phyloP scores from a whole-genome alignment of 306 rosid species.

The Medicago lupulina region DNA sequence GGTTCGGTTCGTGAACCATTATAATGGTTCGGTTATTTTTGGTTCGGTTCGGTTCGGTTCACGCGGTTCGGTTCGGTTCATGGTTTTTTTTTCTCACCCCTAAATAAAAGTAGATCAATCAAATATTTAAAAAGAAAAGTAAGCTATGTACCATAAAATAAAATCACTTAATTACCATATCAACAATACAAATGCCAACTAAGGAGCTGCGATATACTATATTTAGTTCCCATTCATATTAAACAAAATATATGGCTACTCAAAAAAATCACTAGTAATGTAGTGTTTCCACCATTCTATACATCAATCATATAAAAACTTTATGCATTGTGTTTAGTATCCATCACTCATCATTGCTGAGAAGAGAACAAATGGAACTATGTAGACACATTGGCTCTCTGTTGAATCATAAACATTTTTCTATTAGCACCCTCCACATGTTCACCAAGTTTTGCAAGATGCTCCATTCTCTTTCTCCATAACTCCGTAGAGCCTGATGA shows the following conservation, averaged over 20 bases:
- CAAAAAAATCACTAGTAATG: constrained; percentile 6
- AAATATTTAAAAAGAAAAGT: too few relatives aligned
- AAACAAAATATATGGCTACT: constrained; percentile 34
- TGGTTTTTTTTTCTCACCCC: too few relatives aligned
- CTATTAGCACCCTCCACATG: constrained; percentile 64
- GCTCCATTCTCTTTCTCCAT: constrained; percentile 78
- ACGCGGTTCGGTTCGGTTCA: too few relatives aligned
- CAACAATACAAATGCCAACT: too few relatives aligned
- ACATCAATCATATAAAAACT: constrained; percentile 2
- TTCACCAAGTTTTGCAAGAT: constrained; percentile 86
- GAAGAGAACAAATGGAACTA: constrained; percentile 23
- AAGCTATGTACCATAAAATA: too few relatives aligned
- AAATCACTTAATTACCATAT: too few relatives aligned
- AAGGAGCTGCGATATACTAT: too few relatives aligned
- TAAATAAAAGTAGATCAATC: too few relatives aligned
- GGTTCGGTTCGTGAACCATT: too few relatives aligned
- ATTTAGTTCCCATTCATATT: constrained; percentile 16
- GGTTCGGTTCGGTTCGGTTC: too few relatives aligned
- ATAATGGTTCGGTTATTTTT: too few relatives aligned
- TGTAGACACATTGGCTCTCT: constrained; percentile 57
- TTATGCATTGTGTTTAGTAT: neutral
- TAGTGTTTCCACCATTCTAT: constrained; percentile 4
- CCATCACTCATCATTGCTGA: constrained; percentile 10
- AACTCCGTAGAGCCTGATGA: constrained; percentile 49
- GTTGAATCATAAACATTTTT: constrained; percentile 74